Conservation (phyloP, 495 filamentous ascomycete genomes). For the Penicillium robsamsonii region DNA sequence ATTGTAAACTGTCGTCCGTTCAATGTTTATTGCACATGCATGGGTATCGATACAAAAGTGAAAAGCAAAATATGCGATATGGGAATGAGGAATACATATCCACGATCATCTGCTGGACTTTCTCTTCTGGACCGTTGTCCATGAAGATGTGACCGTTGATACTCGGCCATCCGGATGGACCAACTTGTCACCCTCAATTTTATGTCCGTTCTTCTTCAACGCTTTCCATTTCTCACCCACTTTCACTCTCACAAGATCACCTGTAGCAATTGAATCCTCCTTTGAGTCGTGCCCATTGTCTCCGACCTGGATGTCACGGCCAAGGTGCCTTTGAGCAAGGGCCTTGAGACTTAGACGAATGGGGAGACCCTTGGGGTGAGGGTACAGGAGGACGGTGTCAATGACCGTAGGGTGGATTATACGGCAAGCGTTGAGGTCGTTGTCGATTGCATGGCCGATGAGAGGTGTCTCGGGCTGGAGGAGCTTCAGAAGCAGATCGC, state of each 20-base stretch:
- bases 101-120: neutral
- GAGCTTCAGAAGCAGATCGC: slow-evolving; percentile 66
- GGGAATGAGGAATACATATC: neutral
- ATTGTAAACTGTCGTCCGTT: neutral
- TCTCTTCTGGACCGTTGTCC: neutral
- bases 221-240: slow-evolving; percentile 62
- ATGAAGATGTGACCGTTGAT: neutral
- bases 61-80: neutral
- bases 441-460: slow-evolving; percentile 92
- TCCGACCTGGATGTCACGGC: slow-evolving; percentile 73
- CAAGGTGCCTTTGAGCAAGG: slow-evolving; percentile 62
- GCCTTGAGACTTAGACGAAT: slow-evolving; percentile 69
- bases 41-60: neutral
- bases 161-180: slow-evolving; percentile 40
- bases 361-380: slow-evolving; percentile 72
- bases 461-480: slow-evolving; percentile 74
- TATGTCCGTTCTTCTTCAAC: slow-evolving; percentile 65
- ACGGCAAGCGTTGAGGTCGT: slow-evolving; percentile 81
- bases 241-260: slow-evolving; percentile 72
- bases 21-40: neutral
- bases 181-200: slow-evolving; percentile 49
- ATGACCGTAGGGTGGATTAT: slow-evolving; percentile 81
- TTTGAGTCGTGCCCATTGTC: slow-evolving; percentile 76
- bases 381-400: slow-evolving; percentile 84
- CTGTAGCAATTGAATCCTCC: slow-evolving; percentile 85